Evolutionary conservation across 139 green algal species (phyloP).

Genomic region (Coelastrella sp.): DNA sequence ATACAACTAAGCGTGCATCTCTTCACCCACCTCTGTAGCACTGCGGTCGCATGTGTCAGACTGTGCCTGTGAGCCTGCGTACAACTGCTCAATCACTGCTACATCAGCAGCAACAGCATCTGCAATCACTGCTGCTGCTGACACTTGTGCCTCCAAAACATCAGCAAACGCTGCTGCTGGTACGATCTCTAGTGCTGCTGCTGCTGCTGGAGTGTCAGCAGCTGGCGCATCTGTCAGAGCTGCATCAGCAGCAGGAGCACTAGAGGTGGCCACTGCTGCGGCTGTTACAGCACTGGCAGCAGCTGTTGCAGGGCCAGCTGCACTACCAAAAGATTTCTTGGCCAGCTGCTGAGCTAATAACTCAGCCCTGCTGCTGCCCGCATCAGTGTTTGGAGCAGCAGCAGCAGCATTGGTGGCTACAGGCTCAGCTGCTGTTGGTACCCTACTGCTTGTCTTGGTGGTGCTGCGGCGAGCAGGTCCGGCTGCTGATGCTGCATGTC

Average conservation of each 20-base stretch:
- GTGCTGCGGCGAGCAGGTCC: slow-evolving; percentile 8
- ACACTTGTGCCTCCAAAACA: background rate
- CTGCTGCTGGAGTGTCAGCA: background rate
- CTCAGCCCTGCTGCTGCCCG: slow-evolving; percentile 18
- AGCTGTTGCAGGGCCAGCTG: background rate
- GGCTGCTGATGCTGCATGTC: background rate
- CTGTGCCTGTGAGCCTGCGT: slow-evolving; percentile 36
- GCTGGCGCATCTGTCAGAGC: too few relatives aligned
- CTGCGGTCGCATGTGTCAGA: background rate
- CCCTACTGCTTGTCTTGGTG: slow-evolving; percentile 14
- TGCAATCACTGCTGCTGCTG: background rate
- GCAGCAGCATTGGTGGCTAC: background rate
- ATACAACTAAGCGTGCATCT: background rate
- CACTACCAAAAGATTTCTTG: background rate
- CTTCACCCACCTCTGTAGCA: background rate
- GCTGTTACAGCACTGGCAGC: background rate
- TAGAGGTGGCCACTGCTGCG: background rate
- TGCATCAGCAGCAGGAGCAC: background rate
- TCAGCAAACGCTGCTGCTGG: background rate
- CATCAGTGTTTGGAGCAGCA: background rate
- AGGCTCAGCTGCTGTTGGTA: background rate
- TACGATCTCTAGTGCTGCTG: background rate
- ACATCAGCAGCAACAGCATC: background rate
- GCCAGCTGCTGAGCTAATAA: background rate
- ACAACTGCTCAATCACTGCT: background rate